These are phyloP conservation scores for Stygiomarasmius scandens DNA, from an alignment of 1,284 basidiomycete species.

Conservation along the genomic window DNA sequence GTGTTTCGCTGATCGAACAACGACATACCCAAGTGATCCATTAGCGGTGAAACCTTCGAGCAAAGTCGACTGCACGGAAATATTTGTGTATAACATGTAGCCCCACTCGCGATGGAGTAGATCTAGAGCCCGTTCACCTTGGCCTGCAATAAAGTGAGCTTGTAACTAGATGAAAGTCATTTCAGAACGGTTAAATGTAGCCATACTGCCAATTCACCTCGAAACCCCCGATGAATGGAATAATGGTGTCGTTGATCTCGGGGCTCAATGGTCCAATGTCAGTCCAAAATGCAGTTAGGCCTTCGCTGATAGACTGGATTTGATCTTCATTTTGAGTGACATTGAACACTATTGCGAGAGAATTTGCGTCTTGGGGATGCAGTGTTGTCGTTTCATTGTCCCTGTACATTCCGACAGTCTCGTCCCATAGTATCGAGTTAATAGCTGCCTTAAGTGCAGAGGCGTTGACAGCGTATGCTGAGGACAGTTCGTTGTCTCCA, in stretches of 20 bases:
- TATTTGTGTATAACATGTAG: slow-evolving; percentile 55
- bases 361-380: slow-evolving; percentile 54
- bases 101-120: slow-evolving; percentile 54
- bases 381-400: slow-evolving; percentile 47
- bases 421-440: slow-evolving; percentile 49
- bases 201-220: slow-evolving; percentile 37
- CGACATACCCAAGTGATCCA: slow-evolving; percentile 45
- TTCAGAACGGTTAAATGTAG: not conserved
- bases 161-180: slow-evolving; percentile 37
- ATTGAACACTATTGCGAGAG: slow-evolving; percentile 53
- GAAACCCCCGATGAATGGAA: slow-evolving; percentile 53
- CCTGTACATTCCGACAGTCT: slow-evolving; percentile 44
- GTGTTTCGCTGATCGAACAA: no score
- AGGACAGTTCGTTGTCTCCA: slow-evolving; percentile 35
- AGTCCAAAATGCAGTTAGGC: slow-evolving; percentile 51
- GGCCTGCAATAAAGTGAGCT: slow-evolving; percentile 52
- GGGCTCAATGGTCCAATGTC: slow-evolving; percentile 50
- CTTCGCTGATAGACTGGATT: slow-evolving; percentile 43
- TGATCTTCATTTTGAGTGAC: slow-evolving; percentile 44
- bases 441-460: slow-evolving; percentile 43
- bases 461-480: slow-evolving; percentile 42
- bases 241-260: slow-evolving; percentile 54
- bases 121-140: slow-evolving; percentile 51
- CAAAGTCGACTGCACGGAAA: slow-evolving; percentile 52
- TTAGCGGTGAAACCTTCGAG: slow-evolving; percentile 55